A percentile compares a stretch with the other conserved stretches of the same genome.
Evolutionary conservation across 495 filamentous ascomycete species (phyloP).

Genomic region (Aspergillus ellipticus): DNA sequence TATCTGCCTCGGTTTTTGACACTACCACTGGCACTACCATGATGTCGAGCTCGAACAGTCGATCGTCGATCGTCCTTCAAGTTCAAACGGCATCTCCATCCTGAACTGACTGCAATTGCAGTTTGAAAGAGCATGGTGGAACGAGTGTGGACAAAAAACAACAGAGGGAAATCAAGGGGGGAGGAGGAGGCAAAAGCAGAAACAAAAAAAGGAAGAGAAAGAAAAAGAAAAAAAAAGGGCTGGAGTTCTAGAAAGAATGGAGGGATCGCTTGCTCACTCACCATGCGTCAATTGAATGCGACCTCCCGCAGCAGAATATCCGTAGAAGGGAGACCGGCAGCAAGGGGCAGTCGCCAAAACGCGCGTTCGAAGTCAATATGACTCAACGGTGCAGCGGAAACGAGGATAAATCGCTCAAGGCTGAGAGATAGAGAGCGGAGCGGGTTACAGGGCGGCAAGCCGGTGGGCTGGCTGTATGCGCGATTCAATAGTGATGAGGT

Average conservation of each 20-base stretch:
- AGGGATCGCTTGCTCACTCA: conserved; percentile 2
- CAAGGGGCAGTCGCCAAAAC: background rate
- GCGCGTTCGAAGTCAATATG: conserved; percentile 10
- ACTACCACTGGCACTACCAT: background rate
- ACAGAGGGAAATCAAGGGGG: background rate
- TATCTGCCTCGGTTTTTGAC: background rate
- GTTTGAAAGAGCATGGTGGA: background rate
- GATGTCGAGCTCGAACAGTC: background rate
- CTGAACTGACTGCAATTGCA: background rate
- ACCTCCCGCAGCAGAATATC: background rate
- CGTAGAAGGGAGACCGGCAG: conserved; percentile 4
- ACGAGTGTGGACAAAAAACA: background rate
- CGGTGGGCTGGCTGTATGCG: background rate
- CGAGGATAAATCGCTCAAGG: conserved; percentile 14
- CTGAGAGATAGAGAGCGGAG: conserved; percentile 4
- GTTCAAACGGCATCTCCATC: background rate
- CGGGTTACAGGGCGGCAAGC: background rate
- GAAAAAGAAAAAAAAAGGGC: background rate
- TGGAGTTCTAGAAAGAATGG: conserved; percentile 4
- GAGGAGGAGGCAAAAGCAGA: background rate
- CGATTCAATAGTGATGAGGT: background rate
- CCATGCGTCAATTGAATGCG: conserved; percentile 9
- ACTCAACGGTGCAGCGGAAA: conserved; percentile 4
- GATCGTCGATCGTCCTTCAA: background rate
- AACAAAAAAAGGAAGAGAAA: background rate